Conservation (phyloP, 2,329 filamentous ascomycete genomes). For the Elsinoe perseae region DNA sequence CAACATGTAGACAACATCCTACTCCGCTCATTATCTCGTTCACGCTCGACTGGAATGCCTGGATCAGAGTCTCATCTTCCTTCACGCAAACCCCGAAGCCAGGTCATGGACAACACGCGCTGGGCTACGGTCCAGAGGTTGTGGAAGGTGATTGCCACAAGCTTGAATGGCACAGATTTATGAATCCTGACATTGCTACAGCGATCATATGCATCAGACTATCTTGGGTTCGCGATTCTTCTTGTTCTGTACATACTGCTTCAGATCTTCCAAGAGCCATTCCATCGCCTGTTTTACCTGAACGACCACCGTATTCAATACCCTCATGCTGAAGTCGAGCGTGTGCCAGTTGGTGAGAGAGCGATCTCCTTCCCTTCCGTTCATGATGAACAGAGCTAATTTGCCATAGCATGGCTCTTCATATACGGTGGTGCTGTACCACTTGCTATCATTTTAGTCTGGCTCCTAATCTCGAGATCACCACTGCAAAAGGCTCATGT, state of each 20-base stretch:
- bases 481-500: conserved; percentile 75
- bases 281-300: conserved; percentile 89
- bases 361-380: conserved; percentile 19
- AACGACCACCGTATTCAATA: conserved; percentile 78
- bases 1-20: conserved; percentile 14
- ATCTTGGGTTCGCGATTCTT: conserved; percentile 68
- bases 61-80: conserved; percentile 19
- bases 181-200: conserved; percentile 30
- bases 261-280: conserved; percentile 67
- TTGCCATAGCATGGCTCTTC: conserved; percentile 58
- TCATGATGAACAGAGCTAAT: conserved; percentile 15
- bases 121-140: conserved; percentile 13
- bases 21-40: background rate
- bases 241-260: conserved; percentile 55
- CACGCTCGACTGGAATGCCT: conserved; percentile 15
- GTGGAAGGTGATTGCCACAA: conserved; percentile 19
- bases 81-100: conserved; percentile 6
- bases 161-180: background rate
- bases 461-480: conserved; percentile 56
- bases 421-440: conserved; percentile 71
- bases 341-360: conserved; percentile 66
- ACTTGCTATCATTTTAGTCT: conserved; percentile 56
- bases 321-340: conserved; percentile 75
- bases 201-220: conserved; percentile 83
- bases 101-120: conserved; percentile 4